Evolutionary conservation across 768 basidiomycete genomes (phyloP).

Genomic region (Pholiota conissans): DNA sequence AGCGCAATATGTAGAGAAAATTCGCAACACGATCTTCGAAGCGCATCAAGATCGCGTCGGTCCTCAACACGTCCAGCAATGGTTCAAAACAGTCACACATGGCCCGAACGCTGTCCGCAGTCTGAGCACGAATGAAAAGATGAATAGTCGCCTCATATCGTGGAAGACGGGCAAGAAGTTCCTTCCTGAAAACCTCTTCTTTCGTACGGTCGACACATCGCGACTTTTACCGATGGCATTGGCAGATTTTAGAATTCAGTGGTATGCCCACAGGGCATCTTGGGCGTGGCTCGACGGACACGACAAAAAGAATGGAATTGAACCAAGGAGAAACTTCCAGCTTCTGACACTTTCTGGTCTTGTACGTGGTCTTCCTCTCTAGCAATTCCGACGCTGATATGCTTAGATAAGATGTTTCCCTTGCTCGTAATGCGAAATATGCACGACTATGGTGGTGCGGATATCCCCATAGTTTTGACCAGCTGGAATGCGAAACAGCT

Average conservation of each 20-base stretch:
- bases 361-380: constrained; percentile 9
- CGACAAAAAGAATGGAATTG: neutral
- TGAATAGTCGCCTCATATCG: constrained; percentile 15
- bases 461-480: constrained; percentile 23
- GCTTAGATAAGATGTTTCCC: constrained; percentile 18
- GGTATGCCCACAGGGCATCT: constrained; percentile 16
- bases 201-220: constrained; percentile 22
- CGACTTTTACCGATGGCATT: constrained; percentile 22
- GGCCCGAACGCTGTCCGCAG: constrained; percentile 8
- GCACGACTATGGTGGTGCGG: constrained; percentile 26
- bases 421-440: constrained; percentile 26
- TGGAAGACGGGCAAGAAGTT: constrained; percentile 20
- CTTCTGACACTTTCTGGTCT: neutral
- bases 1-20: neutral
- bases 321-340: constrained; percentile 1
- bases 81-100: constrained; percentile 15
- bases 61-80: constrained; percentile 4
- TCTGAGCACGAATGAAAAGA: neutral
- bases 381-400: neutral
- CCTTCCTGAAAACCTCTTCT: constrained; percentile 19
- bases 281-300: constrained; percentile 17
- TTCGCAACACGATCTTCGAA: neutral
- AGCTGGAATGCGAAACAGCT: constrained; percentile 20
- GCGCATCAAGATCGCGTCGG: neutral
- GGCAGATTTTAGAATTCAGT: constrained; percentile 23